Conservation (phyloP, 2,329 filamentous ascomycete species). For the Aspergillus oerlinghausenensis region DNA sequence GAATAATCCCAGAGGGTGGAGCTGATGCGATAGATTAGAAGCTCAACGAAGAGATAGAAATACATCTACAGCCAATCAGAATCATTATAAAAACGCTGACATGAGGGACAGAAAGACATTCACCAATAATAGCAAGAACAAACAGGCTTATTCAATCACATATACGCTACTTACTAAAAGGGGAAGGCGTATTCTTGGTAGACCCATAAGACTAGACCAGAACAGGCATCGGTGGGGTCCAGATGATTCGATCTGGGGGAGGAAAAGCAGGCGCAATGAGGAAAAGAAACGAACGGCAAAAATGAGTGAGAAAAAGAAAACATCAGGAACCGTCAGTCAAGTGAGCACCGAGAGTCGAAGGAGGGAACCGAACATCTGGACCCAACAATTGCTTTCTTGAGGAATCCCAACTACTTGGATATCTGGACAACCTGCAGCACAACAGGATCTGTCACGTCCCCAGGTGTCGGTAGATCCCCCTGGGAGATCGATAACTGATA, state of each 20-base stretch:
- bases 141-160: constrained; percentile 24
- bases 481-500: constrained; percentile 23
- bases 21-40: constrained; percentile 3
- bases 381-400: background rate
- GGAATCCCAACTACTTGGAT: background rate
- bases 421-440: background rate
- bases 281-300: background rate
- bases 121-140: constrained; percentile 20
- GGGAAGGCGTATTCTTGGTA: constrained; percentile 19
- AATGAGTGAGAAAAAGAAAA: background rate
- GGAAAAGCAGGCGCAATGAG: constrained; percentile 1
- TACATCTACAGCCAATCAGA: constrained; percentile 11
- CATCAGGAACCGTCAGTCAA: background rate
- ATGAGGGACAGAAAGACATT: background rate
- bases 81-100: constrained; percentile 16
- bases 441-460: constrained; percentile 3
- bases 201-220: constrained; percentile 20
- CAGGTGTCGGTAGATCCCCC: constrained; percentile 18
- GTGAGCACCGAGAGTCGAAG: background rate
- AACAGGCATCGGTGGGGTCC: constrained; percentile 25
- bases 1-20: constrained; percentile 1
- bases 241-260: constrained; percentile 26
- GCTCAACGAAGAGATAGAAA: constrained; percentile 1
- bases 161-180: constrained; percentile 14
- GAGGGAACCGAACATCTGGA: background rate